Base-by-base conservation (phyloP, 441 rosid genomes). In the Gossypium schwendimanii region DNA sequence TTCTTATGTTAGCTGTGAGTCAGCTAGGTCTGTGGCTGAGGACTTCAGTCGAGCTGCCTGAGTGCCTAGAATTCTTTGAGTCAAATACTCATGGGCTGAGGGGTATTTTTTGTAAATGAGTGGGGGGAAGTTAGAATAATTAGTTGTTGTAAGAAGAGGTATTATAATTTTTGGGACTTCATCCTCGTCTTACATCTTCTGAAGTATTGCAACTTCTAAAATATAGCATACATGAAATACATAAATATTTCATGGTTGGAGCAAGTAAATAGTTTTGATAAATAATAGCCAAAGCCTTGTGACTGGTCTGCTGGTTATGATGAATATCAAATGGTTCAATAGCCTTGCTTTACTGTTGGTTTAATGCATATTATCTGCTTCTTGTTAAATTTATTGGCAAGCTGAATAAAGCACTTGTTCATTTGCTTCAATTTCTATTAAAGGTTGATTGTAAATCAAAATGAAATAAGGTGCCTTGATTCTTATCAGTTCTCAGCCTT, bases 381-480 rank as follows among this genome's bases (percentile, higher is more conserved):
- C 44, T 57, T 76, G 41, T 41, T 75, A 63, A 74, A n/a, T 7
- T 50, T 31, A 5, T 4, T 36, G 58, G 58, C 36, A 55, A 54
- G 33, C 33, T 47, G 53, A 55, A 33, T 8, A 7, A n/a, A 55
- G 14, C 41, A 23, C 31, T 0, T 33, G 18, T 14, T 39, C 54
- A 39, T 70, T 41, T 70, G 31, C 54, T 41, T 47, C 59, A 64
- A 24, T 10, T 26, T 33, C 44, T 67, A 50, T 67, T 10, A 55
- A 12, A 21, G 67, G 18, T 55, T 17, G 54, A 45, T 26, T 62
- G 52, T 70, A 50, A 21, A 33, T 36, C 8, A 26, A 24, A 41
- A 53, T n/a, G 21, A 15, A 14, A 15, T 45, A 24, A 9, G 39
- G 54, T 65, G 18, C 57, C 44, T 31, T 67, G 20, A 9, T 50